Conservation (phyloP, 306 rosid genomes). For the Trifolium fragiferum region DNA sequence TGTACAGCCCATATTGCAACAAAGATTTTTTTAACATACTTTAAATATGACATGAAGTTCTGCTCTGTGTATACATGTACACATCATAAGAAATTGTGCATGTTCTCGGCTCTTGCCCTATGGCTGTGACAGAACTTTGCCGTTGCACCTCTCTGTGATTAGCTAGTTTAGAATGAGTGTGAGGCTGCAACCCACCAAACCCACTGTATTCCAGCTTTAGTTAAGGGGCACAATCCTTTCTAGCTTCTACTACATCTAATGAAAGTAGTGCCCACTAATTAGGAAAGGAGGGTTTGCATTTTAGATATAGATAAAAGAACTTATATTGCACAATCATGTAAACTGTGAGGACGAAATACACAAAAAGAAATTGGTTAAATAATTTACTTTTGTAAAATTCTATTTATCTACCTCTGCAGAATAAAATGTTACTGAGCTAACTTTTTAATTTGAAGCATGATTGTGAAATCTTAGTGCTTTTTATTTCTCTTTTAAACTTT, state of each 20-base stretch:
- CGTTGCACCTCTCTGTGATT: background rate
- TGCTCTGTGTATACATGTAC: background rate
- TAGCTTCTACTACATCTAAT: background rate
- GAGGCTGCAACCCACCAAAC: slow-evolving; percentile 29
- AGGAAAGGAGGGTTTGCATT: slow-evolving; percentile 2
- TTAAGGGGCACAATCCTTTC: slow-evolving; percentile 5
- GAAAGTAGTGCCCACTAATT: background rate
- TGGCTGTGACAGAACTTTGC: slow-evolving; percentile 4
- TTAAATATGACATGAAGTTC: slow-evolving; percentile 18
- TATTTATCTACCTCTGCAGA: too few species aligned
- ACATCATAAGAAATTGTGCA: background rate
- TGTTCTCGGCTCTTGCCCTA: background rate
- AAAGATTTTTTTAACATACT: background rate
- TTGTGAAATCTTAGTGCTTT: too few species aligned
- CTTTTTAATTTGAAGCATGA: too few species aligned
- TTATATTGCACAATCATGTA: too few species aligned
- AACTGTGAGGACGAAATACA: too few species aligned
- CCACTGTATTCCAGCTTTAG: slow-evolving; percentile 13
- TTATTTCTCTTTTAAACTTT: too few species aligned
- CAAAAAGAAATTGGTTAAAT: too few species aligned
- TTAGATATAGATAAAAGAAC: too few species aligned
- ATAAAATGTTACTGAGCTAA: too few species aligned
- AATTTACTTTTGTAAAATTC: too few species aligned
- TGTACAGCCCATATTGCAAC: slow-evolving; percentile 6
- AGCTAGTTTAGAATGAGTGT: slow-evolving; percentile 29